Evolutionary conservation across 202 grass and related monocot genomes (phyloP), one percentile per base, ranked within the genome.

Genomic region (Zizania palustris): DNA sequence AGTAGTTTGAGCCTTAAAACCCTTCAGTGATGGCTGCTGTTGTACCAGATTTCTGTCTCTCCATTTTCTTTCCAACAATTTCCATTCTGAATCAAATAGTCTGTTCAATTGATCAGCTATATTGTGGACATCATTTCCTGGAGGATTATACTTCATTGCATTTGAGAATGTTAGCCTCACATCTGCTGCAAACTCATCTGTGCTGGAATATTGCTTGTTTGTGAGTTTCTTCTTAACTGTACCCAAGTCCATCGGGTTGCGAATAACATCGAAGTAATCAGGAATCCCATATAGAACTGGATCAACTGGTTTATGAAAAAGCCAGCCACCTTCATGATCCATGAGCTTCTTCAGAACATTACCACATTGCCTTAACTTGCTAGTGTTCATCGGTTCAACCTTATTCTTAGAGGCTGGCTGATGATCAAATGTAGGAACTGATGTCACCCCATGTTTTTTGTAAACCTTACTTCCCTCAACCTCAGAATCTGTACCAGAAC

Each of bases 101-200:
- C 60, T 73, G 56, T 91, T 84, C 75, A 97, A 67, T 38, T 93
- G 65, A 48, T 92, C 80, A 11, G 94, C 94, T 84, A 97, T 76
- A 39, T 63, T 3, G 73, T 97, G 94, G 43, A 93, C 91, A 66
- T 88, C 64, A 90, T 93, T 97, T 75, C 49, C 77, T 12, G 89
- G 94, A 80, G 86, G 87, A 86, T 97, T 97, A 72, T 97, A 97
- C 45, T 63, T 72, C 94, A 92, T 97, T 21, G 94, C 94, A 84
- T 97, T 97, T 48, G 94, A 82, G 22, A 97, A 93, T 60, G 91
- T 92, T 57, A 93, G 64, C 57, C 64, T 92, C 63, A 97, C 86
- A 92, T 97, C 91, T 49, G 77, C 78, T 65, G 84, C 81, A 76
- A 93, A 97, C 38, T 93, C 82, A 80, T 45, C 14, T 12, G 86